phyloP scores from a whole-genome alignment of 108 stramenopile species.

The Cyclostephanos tholiformis region DNA sequence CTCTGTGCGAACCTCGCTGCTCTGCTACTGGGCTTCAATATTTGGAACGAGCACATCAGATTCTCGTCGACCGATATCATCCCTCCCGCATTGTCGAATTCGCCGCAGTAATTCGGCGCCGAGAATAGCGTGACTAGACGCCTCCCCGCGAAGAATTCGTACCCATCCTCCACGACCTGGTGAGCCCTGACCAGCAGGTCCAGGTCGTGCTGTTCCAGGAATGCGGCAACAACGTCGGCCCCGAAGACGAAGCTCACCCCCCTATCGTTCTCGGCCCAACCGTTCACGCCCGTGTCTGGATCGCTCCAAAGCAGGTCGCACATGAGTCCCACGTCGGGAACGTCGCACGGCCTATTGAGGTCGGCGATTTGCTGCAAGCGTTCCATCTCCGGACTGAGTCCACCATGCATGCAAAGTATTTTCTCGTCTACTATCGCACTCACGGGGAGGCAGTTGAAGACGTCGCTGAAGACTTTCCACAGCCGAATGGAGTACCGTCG shows the following conservation, averaged over 20 bases:
- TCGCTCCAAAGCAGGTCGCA: conserved; percentile 97
- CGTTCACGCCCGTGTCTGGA: conserved; percentile 75
- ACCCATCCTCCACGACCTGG: conserved; percentile 97
- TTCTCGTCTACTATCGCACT: conserved; percentile 93
- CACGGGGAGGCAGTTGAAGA: conserved; percentile 94
- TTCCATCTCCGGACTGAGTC: conserved; percentile 83
- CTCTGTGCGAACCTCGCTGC: conserved; percentile 54
- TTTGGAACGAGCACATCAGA: conserved; percentile 79
- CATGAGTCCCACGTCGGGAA: conserved; percentile 91
- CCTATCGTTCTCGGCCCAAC: conserved; percentile 95
- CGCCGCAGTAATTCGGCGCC: conserved; percentile 86
- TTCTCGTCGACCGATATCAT: conserved; percentile 79
- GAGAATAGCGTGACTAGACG: conserved; percentile 86
- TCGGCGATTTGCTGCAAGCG: conserved; percentile 82
- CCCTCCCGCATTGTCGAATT: conserved; percentile 87
- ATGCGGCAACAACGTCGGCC: conserved; percentile 81
- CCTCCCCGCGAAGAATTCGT: conserved; percentile 88
- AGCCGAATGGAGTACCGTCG: conserved; percentile 91
- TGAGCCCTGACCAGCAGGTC: conserved; percentile 94
- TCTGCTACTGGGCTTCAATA: conserved; percentile 53
- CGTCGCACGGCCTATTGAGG: conserved; percentile 87
- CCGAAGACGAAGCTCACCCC: conserved; percentile 97
- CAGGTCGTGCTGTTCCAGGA: conserved; percentile 82
- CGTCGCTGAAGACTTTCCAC: conserved; percentile 95
- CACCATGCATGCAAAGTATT: conserved; percentile 97